phyloP scores from a whole-genome alignment of 108 stramenopile species.

The Ochromonas danica region DNA sequence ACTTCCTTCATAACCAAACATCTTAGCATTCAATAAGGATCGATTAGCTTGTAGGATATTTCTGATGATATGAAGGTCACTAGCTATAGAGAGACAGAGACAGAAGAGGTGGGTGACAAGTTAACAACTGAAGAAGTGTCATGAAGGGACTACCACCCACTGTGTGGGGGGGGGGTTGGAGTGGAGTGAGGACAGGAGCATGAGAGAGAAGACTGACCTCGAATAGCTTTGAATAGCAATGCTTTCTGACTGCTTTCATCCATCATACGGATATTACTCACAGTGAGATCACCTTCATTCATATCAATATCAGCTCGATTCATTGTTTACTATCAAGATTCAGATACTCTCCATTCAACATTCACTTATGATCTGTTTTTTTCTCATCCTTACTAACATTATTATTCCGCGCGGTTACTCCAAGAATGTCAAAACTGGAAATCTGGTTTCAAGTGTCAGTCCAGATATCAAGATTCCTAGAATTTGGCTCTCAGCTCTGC shows the following conservation, averaged over 20 bases:
- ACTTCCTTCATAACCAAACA: conserved; percentile 25
- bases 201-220: not conserved
- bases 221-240: not conserved
- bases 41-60: conserved; percentile 29
- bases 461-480: too few species aligned
- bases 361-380: too few species aligned
- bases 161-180: not conserved
- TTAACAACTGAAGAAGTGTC: too few species aligned
- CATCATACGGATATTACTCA: not conserved
- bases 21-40: conserved; percentile 2
- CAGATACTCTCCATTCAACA: too few species aligned
- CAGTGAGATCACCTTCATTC: not conserved
- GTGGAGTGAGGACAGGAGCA: not conserved
- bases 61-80: conserved; percentile 1
- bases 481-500: too few species aligned
- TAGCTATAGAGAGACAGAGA: conserved; percentile 9
- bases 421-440: too few species aligned
- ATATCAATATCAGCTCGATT: too few species aligned
- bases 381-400: too few species aligned
- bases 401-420: too few species aligned
- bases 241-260: not conserved
- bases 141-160: too few species aligned
- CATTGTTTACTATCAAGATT: too few species aligned
- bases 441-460: too few species aligned
- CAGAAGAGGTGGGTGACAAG: not conserved